Evolutionary conservation across 1,284 basidiomycete species (phyloP), one percentile per base, ranked within the genome.

Genomic region (Ganoderma sp.): DNA sequence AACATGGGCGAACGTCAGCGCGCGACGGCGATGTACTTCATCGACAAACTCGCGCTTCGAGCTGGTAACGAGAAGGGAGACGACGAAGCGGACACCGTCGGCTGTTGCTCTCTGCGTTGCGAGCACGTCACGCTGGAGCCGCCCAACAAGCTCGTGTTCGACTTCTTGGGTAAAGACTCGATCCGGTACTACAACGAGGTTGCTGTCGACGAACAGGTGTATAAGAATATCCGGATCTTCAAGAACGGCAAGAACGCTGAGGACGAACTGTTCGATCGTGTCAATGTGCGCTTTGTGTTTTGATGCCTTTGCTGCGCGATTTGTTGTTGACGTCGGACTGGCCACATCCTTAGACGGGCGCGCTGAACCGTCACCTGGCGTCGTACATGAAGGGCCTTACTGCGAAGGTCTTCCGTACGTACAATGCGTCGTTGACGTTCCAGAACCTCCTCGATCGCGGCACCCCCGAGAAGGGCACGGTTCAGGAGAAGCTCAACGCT

Each of bases 401-500:
- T 1, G 96, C 96, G 65, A 99, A 98, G 80, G 96, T 99, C 28
- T 99, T 99, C 86, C 96, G 96, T 95, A 99, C 96, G 66, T 99
- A 94, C 83, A 99, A 99, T 77, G 96, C 96, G 19, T 98, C 96
- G 37, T 90, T 89, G 80, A 97, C 96, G 1, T 97, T 64, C 85
- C 95, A 98, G 78, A 83, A 92, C 62, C 90, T 97, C 73, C 83
- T 98, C 67, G 92, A 95, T 74, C 84, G 90, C 69, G 88, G 89
- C 71, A 91, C 88, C 2, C 90, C 94, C 0, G 84, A 85, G 73
- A 84, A 90, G 73, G 90, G 88, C 1, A 90, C 92, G 0, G 84
- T 95, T 10, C 93, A 96, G 73, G 96, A 98, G 82, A 98, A 97
- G 82, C 85, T 98, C 66, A 94, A 96, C 63, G 93, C 94, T 17